A percentile compares a stretch with the other conserved stretches of the same genome.
These are phyloP conservation scores for Xerocomellus amylosporus DNA, from an alignment of 768 basidiomycete genomes.

Conservation along the genomic window DNA sequence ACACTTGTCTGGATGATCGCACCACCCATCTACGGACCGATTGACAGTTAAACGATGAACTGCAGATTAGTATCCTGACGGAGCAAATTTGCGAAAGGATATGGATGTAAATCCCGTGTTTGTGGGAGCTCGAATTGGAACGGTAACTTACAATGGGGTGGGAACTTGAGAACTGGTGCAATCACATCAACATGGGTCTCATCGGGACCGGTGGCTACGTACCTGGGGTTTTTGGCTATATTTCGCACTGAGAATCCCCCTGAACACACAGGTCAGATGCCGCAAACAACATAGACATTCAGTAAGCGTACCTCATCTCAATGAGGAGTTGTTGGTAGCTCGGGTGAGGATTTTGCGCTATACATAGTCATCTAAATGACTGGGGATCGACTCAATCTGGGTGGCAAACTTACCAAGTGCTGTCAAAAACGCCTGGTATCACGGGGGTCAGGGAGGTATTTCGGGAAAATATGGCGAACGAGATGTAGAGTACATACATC, in stretches of 20 bases:
- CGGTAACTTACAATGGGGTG: constrained; percentile 40
- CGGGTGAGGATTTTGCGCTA: constrained; percentile 46
- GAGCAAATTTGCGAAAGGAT: not conserved
- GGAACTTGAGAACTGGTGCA: constrained; percentile 38
- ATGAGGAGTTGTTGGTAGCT: constrained; percentile 51
- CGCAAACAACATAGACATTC: not conserved
- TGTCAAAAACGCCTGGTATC: constrained; percentile 52
- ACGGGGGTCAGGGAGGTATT: not conserved
- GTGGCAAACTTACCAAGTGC: constrained; percentile 42
- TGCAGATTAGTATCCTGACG: constrained; percentile 30
- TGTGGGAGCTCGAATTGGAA: not conserved
- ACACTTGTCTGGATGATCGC: not conserved
- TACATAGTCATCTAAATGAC: not conserved
- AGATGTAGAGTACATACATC: constrained; percentile 44
- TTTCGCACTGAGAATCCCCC: constrained; percentile 41
- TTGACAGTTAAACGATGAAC: constrained; percentile 26
- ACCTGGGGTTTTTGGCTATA: constrained; percentile 60
- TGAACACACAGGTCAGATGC: constrained; percentile 12
- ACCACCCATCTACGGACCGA: not conserved
- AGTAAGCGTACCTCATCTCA: constrained; percentile 38
- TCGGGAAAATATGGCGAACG: not conserved
- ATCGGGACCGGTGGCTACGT: not conserved
- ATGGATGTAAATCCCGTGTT: not conserved
- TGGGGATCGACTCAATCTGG: not conserved
- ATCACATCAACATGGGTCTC: constrained; percentile 6